Evolutionary conservation across 2,329 filamentous ascomycete species (phyloP), one percentile per base, ranked within the genome.

Genomic region (Fusarium virguliforme): DNA sequence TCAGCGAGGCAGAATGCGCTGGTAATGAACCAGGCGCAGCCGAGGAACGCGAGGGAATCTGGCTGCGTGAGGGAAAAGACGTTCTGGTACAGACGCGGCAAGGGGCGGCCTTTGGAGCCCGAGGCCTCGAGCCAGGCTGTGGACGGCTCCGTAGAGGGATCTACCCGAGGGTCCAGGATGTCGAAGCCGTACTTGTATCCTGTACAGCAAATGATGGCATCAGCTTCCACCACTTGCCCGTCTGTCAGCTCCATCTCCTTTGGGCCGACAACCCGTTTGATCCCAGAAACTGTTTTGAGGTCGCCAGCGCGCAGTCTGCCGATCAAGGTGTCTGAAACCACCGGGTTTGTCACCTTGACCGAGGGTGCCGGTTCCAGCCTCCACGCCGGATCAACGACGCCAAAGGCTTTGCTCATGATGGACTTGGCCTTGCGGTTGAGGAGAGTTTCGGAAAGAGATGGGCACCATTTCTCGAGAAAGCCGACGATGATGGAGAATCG

Each of bases 41-140:
- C 73, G 38, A 76, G 53, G 59, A 84, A 80, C 0, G 82, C 84
- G 18, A 85, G 76, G 15, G 81, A 84, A 34, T 83, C 76, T 4
- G 83, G 81, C n/a, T 81, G 76, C 22, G 78, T 72, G 0, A 82
- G 76, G 4, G 83, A 82, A 64, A 85, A 84, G 7, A 85, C 74
- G 64, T 85, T 85, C 55, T 81, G 80, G 59, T 82, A 85, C 2
- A 86, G 75, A 1, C 79, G 70, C 8, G 81, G 79, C 5, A 83
- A 75, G 0, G 77, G 62, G 1, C 75, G 67, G 38, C 64, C 67
- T 9, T 75, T 75, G 13, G 74, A 74, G 15, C 73, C 73, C 6
- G 66, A 41, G 8, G 74, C 66, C 7, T 71, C 48, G 12, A 70
- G 51, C 74, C 74, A 76, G 8, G 50, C 48, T 7, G 59, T 4